A percentile compares a stretch with the other conserved stretches of the same genome.
These are phyloP conservation scores for Aspergillus alliaceus DNA, from an alignment of 2,329 filamentous ascomycete species.

Conservation along the genomic window DNA sequence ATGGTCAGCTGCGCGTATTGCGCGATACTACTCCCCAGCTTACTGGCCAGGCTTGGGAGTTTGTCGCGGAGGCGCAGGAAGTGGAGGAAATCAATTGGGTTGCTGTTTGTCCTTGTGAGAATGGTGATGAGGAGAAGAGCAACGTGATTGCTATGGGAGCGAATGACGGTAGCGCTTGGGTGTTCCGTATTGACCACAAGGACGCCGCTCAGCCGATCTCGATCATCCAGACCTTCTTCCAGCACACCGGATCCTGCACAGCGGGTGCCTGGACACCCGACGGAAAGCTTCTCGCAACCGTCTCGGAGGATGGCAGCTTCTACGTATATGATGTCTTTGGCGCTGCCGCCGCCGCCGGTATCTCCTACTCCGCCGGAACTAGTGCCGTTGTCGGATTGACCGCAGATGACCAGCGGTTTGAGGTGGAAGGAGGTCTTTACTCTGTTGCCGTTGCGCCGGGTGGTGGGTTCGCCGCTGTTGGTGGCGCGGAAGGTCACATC, in stretches of 20 bases:
- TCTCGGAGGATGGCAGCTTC: slow-evolving; percentile 82
- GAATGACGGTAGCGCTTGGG: slow-evolving; percentile 90
- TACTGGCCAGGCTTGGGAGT: slow-evolving; percentile 59
- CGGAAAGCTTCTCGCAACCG: slow-evolving; percentile 80
- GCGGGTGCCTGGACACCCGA: slow-evolving; percentile 90
- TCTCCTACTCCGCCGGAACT: slow-evolving; percentile 55
- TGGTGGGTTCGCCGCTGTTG: slow-evolving; percentile 77
- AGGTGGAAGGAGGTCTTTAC: slow-evolving; percentile 87
- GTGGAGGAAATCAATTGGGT: slow-evolving; percentile 97
- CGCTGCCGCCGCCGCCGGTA: slow-evolving; percentile 65
- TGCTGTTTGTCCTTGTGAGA: slow-evolving; percentile 66
- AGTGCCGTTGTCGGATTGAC: slow-evolving; percentile 76
- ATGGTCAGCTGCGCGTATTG: slow-evolving; percentile 77
- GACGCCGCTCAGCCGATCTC: slow-evolving; percentile 65
- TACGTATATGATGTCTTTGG: slow-evolving; percentile 94
- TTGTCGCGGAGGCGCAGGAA: slow-evolving; percentile 77
- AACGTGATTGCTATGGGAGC: slow-evolving; percentile 87
- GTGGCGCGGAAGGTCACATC: slow-evolving; percentile 83
- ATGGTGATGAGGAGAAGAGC: slow-evolving; percentile 54
- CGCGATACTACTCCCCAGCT: slow-evolving; percentile 49
- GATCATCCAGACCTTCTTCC: slow-evolving; percentile 88
- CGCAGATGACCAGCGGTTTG: slow-evolving; percentile 81
- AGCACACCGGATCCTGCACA: slow-evolving; percentile 82
- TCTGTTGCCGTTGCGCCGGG: slow-evolving; percentile 80
- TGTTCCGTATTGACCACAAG: slow-evolving; percentile 77